phyloP scores from a whole-genome alignment of 2,329 filamentous ascomycete species.

The Canariomyces notabilis region DNA sequence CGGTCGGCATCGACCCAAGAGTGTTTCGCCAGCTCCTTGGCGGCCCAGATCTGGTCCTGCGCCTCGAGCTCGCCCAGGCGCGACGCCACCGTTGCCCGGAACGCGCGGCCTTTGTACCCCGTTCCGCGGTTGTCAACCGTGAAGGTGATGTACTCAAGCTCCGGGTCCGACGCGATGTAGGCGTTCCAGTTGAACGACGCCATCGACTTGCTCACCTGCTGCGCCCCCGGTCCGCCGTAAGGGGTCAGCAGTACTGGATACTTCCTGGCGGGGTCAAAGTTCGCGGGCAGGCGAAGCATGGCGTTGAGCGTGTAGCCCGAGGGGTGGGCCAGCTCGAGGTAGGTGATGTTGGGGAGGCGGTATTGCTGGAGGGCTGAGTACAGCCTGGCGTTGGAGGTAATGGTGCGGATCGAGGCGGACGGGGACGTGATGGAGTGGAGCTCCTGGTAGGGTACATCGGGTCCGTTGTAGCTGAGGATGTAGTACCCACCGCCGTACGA shows the following conservation, averaged over 20 bases:
- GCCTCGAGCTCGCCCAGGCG: constrained; percentile 61
- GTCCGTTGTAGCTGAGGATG: constrained; percentile 59
- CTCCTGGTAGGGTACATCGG: constrained; percentile 65
- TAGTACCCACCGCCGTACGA: constrained; percentile 59
- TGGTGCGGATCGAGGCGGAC: constrained; percentile 47
- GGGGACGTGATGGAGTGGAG: constrained; percentile 55
- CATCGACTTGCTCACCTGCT: constrained; percentile 55
- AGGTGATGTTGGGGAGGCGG: constrained; percentile 59
- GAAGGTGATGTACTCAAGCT: constrained; percentile 63
- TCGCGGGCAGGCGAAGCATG: constrained; percentile 59
- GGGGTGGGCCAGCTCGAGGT: constrained; percentile 57
- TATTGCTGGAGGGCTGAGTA: constrained; percentile 53
- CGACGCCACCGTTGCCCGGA: constrained; percentile 52
- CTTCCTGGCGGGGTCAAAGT: constrained; percentile 57
- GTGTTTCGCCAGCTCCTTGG: constrained; percentile 48
- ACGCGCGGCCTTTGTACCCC: constrained; percentile 57
- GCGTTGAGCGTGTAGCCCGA: constrained; percentile 59
- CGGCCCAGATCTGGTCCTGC: constrained; percentile 63
- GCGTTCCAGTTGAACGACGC: constrained; percentile 52
- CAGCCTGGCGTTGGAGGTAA: constrained; percentile 56
- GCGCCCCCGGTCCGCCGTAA: constrained; percentile 62
- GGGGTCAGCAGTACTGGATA: constrained; percentile 64
- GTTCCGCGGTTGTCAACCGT: constrained; percentile 66
- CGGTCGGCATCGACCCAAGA: constrained; percentile 53
- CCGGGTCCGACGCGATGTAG: constrained; percentile 62